Base-by-base conservation (phyloP, 2,329 filamentous ascomycete genomes). In the Talaromyces amestolkiae region DNA sequence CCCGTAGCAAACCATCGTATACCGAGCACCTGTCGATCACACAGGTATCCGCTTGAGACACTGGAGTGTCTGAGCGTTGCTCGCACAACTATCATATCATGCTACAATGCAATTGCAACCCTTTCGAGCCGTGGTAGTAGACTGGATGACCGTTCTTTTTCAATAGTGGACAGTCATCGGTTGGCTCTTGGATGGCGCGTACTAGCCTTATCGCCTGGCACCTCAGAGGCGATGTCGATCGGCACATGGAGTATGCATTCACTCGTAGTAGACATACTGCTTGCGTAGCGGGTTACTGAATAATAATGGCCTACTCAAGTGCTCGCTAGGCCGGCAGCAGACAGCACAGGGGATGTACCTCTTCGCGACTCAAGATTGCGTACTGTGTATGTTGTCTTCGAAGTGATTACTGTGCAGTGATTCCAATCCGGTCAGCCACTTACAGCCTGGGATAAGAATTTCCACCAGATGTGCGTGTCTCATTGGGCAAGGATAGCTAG, bases 211-310 rank as follows among this genome's bases (percentile, higher is more conserved):
- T 56, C 33, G n/a, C 27, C 27, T 31, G 27, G 27, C 49, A 22
- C 27, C 35, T 19, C 17, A n/a, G 22, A 53, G 15, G 49, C 17
- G 51, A 24, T 11, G n/a, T 10, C 35, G 43, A 61, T 61, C 58
- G 41, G 58, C 31, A 61, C 58, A 61, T 61, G 58, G 58, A 22
- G 19, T 31, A n/a, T 59, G 56, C 56, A 59, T 41, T 31, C 27
- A 31, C 27, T 31, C 27, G 27, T 31, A 31, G 5, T 31, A 31
- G 27, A 37, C 35, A 37, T 37, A 37, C 35, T 37, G 35, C 35
- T 13, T 10, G 35, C 35, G 35, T 37, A 13, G 35, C 13, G 13
- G 1, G 9, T 11, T 37, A 7, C 27, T 31, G 27, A 31, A 6
- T 31, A 31, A 7, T 6, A 31, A 5, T 31, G 27, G 27, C 27